phyloP scores from a whole-genome alignment of 192 early-diverging fungal species.

The Blastocladiella britannica region DNA sequence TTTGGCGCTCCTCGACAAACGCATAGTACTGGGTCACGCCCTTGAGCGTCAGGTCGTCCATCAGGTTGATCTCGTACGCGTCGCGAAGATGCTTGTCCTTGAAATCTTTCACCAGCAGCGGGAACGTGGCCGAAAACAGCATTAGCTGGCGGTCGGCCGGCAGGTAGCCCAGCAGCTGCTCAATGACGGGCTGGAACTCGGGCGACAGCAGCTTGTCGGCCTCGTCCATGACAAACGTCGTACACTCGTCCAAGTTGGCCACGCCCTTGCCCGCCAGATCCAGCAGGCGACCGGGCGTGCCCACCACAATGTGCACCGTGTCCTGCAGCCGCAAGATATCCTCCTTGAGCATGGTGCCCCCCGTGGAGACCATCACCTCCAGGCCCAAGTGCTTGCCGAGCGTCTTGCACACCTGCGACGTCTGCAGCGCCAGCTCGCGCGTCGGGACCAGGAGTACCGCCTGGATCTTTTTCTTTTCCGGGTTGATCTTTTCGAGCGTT shows the following conservation, averaged over 20 bases:
- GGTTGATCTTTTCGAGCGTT: conserved; percentile 77
- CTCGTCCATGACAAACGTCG: conserved; percentile 96
- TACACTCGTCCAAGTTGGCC: conserved; percentile 70
- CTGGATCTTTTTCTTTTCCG: conserved; percentile 70
- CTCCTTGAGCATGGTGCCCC: conserved; percentile 93
- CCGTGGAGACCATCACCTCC: conserved; percentile 98
- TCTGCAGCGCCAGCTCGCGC: conserved; percentile 92
- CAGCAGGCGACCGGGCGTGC: conserved; percentile 88
- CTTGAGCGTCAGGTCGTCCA: conserved; percentile 95
- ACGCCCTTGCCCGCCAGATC: conserved; percentile 90
- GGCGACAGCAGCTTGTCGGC: conserved; percentile 96
- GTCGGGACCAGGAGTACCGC: conserved; percentile 88
- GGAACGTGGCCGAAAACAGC: conserved; percentile 93
- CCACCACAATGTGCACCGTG: conserved; percentile 88
- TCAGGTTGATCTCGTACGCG: conserved; percentile 97
- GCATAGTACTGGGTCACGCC: conserved; percentile 99
- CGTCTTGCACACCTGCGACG: conserved; percentile 95
- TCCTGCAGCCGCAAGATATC: conserved; percentile 90
- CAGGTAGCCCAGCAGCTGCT: conserved; percentile 83
- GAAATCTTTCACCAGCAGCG: conserved; percentile 91
- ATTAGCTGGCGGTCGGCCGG: conserved; percentile 79
- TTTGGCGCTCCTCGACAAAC: conserved; percentile 95
- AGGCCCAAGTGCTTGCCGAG: conserved; percentile 90
- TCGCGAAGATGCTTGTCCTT: conserved; percentile 90
- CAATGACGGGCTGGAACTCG: conserved; percentile 96